phyloP scores from a whole-genome alignment of 2,329 filamentous ascomycete genomes.

The Aspergillus phoenicis region DNA sequence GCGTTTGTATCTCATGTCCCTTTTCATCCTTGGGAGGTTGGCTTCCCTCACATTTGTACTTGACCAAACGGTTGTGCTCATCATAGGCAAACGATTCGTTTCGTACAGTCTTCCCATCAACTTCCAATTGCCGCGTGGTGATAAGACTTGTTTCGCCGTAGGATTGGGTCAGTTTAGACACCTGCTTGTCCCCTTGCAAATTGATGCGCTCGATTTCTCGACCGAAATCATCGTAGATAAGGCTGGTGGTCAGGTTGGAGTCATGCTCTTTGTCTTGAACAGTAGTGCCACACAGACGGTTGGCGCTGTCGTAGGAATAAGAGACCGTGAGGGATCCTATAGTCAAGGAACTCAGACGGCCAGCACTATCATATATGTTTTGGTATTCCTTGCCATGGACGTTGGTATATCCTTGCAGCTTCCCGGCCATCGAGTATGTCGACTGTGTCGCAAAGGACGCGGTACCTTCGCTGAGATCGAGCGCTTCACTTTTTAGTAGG shows the following conservation, averaged over 20 bases:
- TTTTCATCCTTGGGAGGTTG: not conserved
- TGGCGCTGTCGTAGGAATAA: not conserved
- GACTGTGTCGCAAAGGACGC: not conserved
- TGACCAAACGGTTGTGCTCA: not conserved
- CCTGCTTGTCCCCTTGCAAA: not conserved
- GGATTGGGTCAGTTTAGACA: not conserved
- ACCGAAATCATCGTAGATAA: slow-evolving; percentile 7
- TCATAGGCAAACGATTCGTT: slow-evolving; percentile 4
- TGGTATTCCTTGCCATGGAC: slow-evolving; percentile 6
- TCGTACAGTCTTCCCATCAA: not conserved
- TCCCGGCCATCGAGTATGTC: slow-evolving; percentile 14
- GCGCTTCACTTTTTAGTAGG: not conserved
- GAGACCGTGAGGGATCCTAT: not conserved
- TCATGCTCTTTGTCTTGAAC: not conserved
- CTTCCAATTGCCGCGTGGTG: not conserved
- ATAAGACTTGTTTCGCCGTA: slow-evolving; percentile 1
- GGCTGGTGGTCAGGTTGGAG: not conserved
- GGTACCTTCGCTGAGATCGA: not conserved
- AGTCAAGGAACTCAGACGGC: not conserved
- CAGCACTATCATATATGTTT: slow-evolving; percentile 4
- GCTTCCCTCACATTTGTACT: slow-evolving; percentile 1
- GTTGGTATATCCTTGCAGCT: slow-evolving; percentile 2
- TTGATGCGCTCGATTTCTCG: slow-evolving; percentile 1
- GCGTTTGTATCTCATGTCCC: not conserved
- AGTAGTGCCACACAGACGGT: not conserved